Evolutionary conservation across 768 basidiomycete genomes (phyloP), one percentile per base, ranked within the genome.

Genomic region (Leccinum disarticulatum): DNA sequence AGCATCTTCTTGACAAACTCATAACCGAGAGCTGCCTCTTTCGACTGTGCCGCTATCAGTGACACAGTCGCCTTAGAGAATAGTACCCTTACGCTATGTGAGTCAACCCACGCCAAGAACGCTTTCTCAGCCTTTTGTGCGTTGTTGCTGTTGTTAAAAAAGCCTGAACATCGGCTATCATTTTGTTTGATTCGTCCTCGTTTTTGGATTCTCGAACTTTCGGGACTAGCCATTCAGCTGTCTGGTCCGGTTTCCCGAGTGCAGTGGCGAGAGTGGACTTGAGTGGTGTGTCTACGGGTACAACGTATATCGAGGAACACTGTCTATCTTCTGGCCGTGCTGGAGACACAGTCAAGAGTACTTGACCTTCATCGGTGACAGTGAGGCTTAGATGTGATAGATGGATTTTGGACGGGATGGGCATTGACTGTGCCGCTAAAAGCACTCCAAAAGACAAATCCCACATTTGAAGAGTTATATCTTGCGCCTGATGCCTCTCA

Each of bases 391-490:
- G 54, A 27, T 67, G 65, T 30, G 74, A 66, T 3, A 70, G 68
- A 52, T 69, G 58, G 15, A 83, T 59, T 22, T 77, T 67, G 1
- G 81, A 73, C 0, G 88, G 85, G 14, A 84, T 68, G 1, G 85
- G 70, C 46, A 87, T 72, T 8, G 73, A 68, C 41, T 85, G 79
- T 6, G 80, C 77, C 2, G 85, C 76, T n/a, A 90, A 76, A 25
- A 89, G 73, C 35, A 88, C 82, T 17, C 83, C 83, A 62, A 86
- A 90, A 60, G 84, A 84, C 22, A 89, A 74, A 61, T 90, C 87
- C 87, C 88, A 89, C 30, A 89, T 69, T 17, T 86, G 81, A 30
- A 89, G 70, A 15, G 76, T 74, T 54, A 88, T 76, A 58, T 83
- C 82, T 7, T 75, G 63, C 3, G 69, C 54, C 17, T 54, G 56